Percentiles rank a stretch among this genome's conserved stretches.
Conservation (phyloP, 768 basidiomycete genomes). For the Suillus occidentalis region DNA sequence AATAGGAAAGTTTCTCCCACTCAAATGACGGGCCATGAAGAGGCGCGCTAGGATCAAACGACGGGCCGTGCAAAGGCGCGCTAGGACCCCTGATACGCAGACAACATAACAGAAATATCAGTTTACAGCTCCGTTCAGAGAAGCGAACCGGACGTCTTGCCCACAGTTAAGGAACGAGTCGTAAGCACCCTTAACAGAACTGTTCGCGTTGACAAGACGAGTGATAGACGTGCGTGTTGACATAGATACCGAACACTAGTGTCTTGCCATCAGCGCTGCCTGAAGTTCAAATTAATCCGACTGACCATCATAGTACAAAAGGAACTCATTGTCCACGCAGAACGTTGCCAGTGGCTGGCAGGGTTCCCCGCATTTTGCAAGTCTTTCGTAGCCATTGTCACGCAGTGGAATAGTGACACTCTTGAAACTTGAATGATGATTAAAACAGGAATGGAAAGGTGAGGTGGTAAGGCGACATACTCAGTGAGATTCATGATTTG, state of each 20-base stretch:
- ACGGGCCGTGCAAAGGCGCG: too few species aligned
- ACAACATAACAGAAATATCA: too few species aligned
- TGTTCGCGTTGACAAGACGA: too few species aligned
- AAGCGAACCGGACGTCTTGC: too few species aligned
- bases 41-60: too few species aligned
- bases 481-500: conserved; percentile 94
- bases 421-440: conserved; percentile 56
- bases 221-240: conserved; percentile 75
- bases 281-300: neutral
- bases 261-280: conserved; percentile 7
- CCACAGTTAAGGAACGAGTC: too few species aligned
- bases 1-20: too few species aligned
- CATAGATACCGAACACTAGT: conserved; percentile 87
- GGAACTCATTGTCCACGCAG: conserved; percentile 84
- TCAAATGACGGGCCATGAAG: too few species aligned
- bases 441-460: neutral
- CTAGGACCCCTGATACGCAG: too few species aligned
- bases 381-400: conserved; percentile 66
- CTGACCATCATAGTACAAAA: conserved; percentile 86
- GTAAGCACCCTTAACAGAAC: too few species aligned
- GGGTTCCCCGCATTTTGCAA: conserved; percentile 80
- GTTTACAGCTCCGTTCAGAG: too few species aligned
- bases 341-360: conserved; percentile 89
- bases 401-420: conserved; percentile 87
- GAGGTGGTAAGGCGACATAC: conserved; percentile 43